Percentiles rank a stretch among this genome's conserved stretches.
Evolutionary conservation across 495 filamentous ascomycete genomes (phyloP).

Genomic region (Penicillium canescens): DNA sequence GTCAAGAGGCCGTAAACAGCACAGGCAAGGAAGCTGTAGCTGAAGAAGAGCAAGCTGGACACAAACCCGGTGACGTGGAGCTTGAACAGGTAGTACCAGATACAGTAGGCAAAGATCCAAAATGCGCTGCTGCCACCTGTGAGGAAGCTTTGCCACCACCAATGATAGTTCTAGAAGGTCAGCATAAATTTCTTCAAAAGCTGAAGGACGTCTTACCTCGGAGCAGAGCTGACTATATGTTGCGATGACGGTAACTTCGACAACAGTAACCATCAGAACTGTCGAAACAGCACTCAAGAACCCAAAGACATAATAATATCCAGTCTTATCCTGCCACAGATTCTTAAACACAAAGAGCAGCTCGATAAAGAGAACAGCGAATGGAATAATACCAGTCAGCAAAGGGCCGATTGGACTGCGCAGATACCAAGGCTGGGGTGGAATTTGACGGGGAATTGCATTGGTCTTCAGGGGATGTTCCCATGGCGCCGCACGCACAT

Average conservation of each 20-base stretch:
- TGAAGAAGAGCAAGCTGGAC: constrained; percentile 82
- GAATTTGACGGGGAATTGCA: constrained; percentile 71
- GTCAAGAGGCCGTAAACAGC: constrained; percentile 80
- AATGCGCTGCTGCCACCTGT: constrained; percentile 76
- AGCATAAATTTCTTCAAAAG: constrained; percentile 5
- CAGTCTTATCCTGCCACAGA: constrained; percentile 89
- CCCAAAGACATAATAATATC: constrained; percentile 94
- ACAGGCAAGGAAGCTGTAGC: constrained; percentile 79
- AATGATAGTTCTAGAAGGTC: constrained; percentile 74
- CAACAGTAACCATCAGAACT: constrained; percentile 76
- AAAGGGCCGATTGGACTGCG: constrained; percentile 61
- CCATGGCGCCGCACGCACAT: constrained; percentile 65
- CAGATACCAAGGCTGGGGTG: constrained; percentile 79
- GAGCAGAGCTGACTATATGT: constrained; percentile 85
- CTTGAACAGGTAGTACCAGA: constrained; percentile 84
- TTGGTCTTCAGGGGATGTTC: constrained; percentile 87
- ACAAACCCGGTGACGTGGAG: constrained; percentile 82
- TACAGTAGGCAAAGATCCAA: constrained; percentile 86
- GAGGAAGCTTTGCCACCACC: constrained; percentile 94
- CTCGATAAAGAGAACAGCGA: constrained; percentile 93
- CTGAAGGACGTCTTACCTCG: constrained; percentile 48
- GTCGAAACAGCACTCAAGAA: constrained; percentile 76
- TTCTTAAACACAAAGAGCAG: constrained; percentile 90
- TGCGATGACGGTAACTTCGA: constrained; percentile 87
- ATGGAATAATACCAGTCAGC: constrained; percentile 81